These are phyloP conservation scores for Dioszegia hungarica DNA, from an alignment of 768 basidiomycete genomes.

Conservation along the genomic window DNA sequence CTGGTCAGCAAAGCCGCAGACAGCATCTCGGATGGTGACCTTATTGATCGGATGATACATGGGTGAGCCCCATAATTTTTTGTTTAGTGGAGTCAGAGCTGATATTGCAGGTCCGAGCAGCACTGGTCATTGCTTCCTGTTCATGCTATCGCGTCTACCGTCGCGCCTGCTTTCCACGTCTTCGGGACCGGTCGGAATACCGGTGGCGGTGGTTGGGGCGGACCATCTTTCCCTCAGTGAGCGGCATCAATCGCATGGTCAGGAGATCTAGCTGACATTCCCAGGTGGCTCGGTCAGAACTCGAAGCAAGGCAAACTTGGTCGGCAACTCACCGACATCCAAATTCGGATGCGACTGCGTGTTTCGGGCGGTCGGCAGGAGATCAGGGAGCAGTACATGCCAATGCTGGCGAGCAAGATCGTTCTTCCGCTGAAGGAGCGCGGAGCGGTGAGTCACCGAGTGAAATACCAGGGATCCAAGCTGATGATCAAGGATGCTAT, in stretches of 20 bases:
- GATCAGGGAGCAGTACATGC: constrained; percentile 85
- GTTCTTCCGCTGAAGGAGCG: constrained; percentile 70
- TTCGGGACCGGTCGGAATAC: constrained; percentile 57
- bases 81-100: too few relatives aligned
- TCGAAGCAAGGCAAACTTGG: constrained; percentile 80
- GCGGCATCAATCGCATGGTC: constrained; percentile 39
- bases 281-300: constrained; percentile 95
- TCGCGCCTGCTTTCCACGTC: constrained; percentile 75
- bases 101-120: constrained; percentile 67
- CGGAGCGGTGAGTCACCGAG: constrained; percentile 62
- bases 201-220: constrained; percentile 25
- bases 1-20: constrained; percentile 84
- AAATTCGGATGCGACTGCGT: constrained; percentile 89
- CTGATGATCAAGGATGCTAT: constrained; percentile 61
- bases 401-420: constrained; percentile 75
- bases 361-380: constrained; percentile 86
- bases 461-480: not conserved
- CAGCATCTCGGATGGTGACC: constrained; percentile 88
- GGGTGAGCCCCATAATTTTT: too few relatives aligned
- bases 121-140: constrained; percentile 94
- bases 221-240: constrained; percentile 70
- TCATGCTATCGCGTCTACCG: constrained; percentile 84
- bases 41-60: constrained; percentile 89
- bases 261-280: not conserved
- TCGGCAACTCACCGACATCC: constrained; percentile 79